phyloP scores from a whole-genome alignment of 2,329 filamentous ascomycete genomes.

The Colletotrichum incanum region DNA sequence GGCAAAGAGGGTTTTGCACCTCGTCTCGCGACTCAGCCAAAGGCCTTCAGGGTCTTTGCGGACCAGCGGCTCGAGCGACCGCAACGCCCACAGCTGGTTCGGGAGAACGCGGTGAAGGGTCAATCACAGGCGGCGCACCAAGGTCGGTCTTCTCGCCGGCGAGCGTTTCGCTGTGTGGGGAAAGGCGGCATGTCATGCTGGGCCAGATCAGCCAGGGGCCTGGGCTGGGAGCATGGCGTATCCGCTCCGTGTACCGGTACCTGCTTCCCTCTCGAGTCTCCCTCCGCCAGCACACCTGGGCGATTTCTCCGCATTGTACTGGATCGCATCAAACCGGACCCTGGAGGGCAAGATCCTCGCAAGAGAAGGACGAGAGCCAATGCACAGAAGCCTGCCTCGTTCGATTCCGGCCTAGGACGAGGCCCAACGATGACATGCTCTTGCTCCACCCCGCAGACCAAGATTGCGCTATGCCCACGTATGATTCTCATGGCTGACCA shows the following conservation, averaged over 20 bases:
- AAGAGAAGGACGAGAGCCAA: slow-evolving; percentile 27
- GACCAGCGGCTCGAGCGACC: slow-evolving; percentile 44
- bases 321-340: slow-evolving; percentile 38
- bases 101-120: slow-evolving; percentile 16
- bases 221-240: slow-evolving; percentile 11
- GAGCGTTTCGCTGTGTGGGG: slow-evolving; percentile 42
- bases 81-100: slow-evolving; percentile 29
- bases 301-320: slow-evolving; percentile 40
- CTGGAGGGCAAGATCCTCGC: slow-evolving; percentile 24
- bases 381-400: slow-evolving; percentile 39
- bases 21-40: slow-evolving; percentile 32
- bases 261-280: not conserved
- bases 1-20: slow-evolving; percentile 14
- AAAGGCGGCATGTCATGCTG: slow-evolving; percentile 36
- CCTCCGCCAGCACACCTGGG: slow-evolving; percentile 10
- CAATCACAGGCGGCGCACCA: slow-evolving; percentile 17
- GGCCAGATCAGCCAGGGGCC: slow-evolving; percentile 14
- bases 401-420: slow-evolving; percentile 26
- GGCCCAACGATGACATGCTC: slow-evolving; percentile 39
- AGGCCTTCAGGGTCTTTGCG: slow-evolving; percentile 39
- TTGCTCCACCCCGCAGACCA: slow-evolving; percentile 22
- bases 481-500: not conserved
- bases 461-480: not conserved
- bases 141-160: slow-evolving; percentile 27
- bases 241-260: slow-evolving; percentile 30